Evolutionary conservation across 176 grass and related monocot genomes (phyloP).

Genomic region (Cenchrus americanus): DNA sequence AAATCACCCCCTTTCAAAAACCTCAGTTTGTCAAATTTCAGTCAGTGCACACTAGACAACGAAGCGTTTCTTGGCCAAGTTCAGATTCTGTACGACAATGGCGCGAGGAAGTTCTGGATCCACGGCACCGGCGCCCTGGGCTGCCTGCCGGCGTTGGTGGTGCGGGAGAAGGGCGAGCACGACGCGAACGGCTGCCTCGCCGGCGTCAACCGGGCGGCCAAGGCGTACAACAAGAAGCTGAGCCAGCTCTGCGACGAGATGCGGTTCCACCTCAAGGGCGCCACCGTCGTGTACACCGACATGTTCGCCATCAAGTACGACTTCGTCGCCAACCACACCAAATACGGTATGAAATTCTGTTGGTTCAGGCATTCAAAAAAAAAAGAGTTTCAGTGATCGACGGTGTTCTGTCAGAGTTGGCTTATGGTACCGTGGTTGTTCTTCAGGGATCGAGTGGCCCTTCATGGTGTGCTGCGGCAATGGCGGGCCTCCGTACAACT

Average conservation of each 20-base stretch:
- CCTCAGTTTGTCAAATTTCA: not conserved
- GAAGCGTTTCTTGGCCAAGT: conserved; percentile 6
- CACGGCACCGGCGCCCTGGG: conserved; percentile 71
- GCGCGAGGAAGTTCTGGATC: conserved; percentile 86
- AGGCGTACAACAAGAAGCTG: conserved; percentile 67
- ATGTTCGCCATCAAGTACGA: conserved; percentile 89
- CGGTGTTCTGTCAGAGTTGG: not conserved
- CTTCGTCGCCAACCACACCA: conserved; percentile 72
- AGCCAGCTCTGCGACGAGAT: conserved; percentile 59
- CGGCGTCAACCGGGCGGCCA: conserved; percentile 56
- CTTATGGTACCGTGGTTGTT: not conserved
- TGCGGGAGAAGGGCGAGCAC: conserved; percentile 43
- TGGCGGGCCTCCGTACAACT: conserved; percentile 75
- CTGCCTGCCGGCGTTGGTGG: conserved; percentile 76
- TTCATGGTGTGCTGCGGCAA: conserved; percentile 81
- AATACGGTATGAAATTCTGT: conserved; percentile 60
- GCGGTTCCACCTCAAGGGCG: conserved; percentile 50
- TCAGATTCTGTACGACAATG: conserved; percentile 68
- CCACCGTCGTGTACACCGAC: conserved; percentile 81
- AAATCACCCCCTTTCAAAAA: not conserved
- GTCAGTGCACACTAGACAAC: not conserved
- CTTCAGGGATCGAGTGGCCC: conserved; percentile 69
- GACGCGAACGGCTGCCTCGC: conserved; percentile 65
- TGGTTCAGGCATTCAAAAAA: conserved; percentile 5
- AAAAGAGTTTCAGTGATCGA: conserved; percentile 3